A percentile compares a stretch with the other conserved stretches of the same genome.
phyloP scores from a whole-genome alignment of 257 asterid genomes.

The Solanum dulcamara region DNA sequence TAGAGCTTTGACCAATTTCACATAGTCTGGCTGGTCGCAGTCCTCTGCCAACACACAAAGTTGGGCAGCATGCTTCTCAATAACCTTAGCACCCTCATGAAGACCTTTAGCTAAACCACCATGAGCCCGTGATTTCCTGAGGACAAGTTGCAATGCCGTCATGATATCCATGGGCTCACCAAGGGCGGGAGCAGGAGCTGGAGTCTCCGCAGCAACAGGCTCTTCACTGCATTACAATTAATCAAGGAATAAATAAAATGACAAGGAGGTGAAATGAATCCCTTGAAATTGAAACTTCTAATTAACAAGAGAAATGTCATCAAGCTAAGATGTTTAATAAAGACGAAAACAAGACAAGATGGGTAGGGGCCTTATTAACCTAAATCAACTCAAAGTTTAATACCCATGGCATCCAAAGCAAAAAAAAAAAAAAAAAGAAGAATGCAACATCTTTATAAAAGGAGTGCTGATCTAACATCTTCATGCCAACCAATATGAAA shows the following conservation, averaged over 20 bases:
- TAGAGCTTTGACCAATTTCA: constrained; percentile 60
- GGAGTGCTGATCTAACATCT: neutral
- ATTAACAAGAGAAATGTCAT: neutral
- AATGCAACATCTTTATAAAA: neutral
- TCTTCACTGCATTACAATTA: constrained; percentile 23
- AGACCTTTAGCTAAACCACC: constrained; percentile 58
- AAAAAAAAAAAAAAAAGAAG: neutral
- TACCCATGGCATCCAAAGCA: neutral
- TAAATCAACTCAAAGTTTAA: neutral
- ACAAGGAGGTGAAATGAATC: neutral
- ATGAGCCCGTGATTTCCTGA: constrained; percentile 61
- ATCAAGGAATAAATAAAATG: neutral
- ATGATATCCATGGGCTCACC: constrained; percentile 60
- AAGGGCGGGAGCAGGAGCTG: constrained; percentile 27
- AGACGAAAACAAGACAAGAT: neutral
- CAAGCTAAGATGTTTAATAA: neutral
- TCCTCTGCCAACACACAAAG: constrained; percentile 70
- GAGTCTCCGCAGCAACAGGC: constrained; percentile 22
- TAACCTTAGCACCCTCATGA: constrained; percentile 55
- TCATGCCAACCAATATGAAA: neutral
- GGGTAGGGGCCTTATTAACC: neutral
- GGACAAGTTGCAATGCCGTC: constrained; percentile 53
- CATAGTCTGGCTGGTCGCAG: constrained; percentile 58
- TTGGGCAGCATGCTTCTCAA: constrained; percentile 63
- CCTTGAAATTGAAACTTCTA: neutral